phyloP scores from a whole-genome alignment of 2,329 filamentous ascomycete species.

The Lachnellula hyalina region DNA sequence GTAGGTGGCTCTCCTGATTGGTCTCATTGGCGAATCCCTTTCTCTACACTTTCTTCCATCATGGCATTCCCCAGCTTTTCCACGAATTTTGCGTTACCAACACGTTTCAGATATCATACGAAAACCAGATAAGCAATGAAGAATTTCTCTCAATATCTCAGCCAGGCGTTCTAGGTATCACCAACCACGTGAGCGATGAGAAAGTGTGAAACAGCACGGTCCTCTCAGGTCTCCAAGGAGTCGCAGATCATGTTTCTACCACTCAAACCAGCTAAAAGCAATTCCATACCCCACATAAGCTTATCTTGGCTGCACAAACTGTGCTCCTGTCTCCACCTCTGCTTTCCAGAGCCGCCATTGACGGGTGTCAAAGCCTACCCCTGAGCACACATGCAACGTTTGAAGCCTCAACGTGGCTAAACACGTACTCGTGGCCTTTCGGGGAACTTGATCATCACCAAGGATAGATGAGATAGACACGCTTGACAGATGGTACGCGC shows the following conservation, averaged over 20 bases:
- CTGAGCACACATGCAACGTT: neutral
- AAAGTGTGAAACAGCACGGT: neutral
- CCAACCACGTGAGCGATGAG: neutral
- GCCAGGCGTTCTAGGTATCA: neutral
- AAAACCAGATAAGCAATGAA: neutral
- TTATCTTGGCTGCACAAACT: slow-evolving; percentile 14
- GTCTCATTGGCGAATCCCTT: neutral
- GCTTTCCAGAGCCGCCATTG: neutral
- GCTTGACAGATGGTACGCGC: neutral
- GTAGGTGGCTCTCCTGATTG: neutral
- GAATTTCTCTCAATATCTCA: neutral
- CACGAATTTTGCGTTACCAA: neutral
- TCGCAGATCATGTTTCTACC: slow-evolving; percentile 1
- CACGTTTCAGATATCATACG: neutral
- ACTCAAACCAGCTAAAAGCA: slow-evolving; percentile 34
- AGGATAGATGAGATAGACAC: neutral
- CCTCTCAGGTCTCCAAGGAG: neutral
- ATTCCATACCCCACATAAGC: slow-evolving; percentile 37
- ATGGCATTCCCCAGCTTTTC: neutral
- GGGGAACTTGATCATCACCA: neutral
- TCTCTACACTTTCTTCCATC: neutral
- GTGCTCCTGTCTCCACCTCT: neutral
- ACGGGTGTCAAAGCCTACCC: neutral
- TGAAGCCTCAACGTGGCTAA: neutral
- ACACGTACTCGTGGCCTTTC: neutral